phyloP scores from a whole-genome alignment of 176 grass and related monocot genomes.

The Ensete ventricosum region DNA sequence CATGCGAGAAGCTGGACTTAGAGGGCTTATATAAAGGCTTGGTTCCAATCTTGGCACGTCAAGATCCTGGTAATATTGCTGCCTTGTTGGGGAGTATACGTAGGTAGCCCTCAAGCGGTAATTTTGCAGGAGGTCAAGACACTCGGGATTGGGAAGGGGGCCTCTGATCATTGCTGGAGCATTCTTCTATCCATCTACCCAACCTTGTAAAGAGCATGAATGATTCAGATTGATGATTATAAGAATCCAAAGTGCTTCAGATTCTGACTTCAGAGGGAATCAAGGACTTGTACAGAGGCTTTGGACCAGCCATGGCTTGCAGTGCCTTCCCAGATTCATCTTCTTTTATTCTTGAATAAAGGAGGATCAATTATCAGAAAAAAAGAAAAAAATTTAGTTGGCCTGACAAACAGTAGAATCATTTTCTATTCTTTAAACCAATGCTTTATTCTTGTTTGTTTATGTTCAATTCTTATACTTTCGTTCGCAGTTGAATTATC shows the following conservation, averaged over 20 bases:
- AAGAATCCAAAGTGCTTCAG: constrained; percentile 67
- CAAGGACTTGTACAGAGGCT: constrained; percentile 68
- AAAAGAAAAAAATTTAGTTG: background rate
- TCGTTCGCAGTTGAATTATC: background rate
- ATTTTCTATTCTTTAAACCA: background rate
- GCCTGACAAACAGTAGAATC: background rate
- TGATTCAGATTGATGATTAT: constrained; percentile 84
- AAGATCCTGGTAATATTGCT: constrained; percentile 56
- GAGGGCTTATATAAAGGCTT: constrained; percentile 62
- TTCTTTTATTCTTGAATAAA: background rate
- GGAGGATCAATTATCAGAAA: too few relatives aligned
- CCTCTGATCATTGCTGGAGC: constrained; percentile 52
- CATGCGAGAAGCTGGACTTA: constrained; percentile 40
- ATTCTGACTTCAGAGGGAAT: constrained; percentile 60
- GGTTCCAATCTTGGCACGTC: constrained; percentile 43
- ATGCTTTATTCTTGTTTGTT: background rate
- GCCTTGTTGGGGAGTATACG: constrained; percentile 73
- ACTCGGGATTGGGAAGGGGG: constrained; percentile 46
- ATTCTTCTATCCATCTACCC: constrained; percentile 66
- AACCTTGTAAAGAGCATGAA: constrained; percentile 81
- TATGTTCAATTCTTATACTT: background rate
- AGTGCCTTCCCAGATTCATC: constrained; percentile 8
- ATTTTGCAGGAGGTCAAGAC: constrained; percentile 41
- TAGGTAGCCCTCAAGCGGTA: constrained; percentile 49
- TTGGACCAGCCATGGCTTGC: constrained; percentile 71